Evolutionary conservation across 2,329 filamentous ascomycete species (phyloP), one percentile per base, ranked within the genome.

Genomic region (Pseudopithomyces maydicus): DNA sequence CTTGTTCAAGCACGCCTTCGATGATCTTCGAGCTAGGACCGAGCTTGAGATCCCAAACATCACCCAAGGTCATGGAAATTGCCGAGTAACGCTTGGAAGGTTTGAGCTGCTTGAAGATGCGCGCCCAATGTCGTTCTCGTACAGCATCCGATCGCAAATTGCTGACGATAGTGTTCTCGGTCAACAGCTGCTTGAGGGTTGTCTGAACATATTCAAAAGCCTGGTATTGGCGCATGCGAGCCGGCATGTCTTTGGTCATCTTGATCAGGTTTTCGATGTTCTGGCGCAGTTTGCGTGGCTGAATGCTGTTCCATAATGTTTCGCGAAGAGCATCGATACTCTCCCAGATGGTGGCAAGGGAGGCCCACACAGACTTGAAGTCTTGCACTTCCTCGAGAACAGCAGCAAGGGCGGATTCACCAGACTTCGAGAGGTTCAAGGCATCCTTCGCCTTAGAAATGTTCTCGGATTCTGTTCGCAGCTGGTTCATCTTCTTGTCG

Each of bases 221-320:
- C 66, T 96, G 94, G 76, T 99, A 99, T 72, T 99, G 96, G 58
- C 96, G 89, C 94, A 99, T 98, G 57, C 95, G 89, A 77, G 92
- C 97, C 0, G 96, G 95, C 95, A 99, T 98, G 61, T 98, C 94
- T 79, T 97, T 98, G 35, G 93, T 98, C 85, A 96, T 96, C 81
- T 97, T 97, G 75, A 98, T 91, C 52, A 98, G 84, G 46, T 90
- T 89, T 71, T 99, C 94, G 49, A 99, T 88, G 60, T 91, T 90
- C 66, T 90, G 86, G 36, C 95, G 88, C 56, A 99, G 87, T 79
- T 98, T 99, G 62, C 95, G 87, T 8, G 96, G 94, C 72, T 98
- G 92, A 1, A 99, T 90, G 70, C 91, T 97, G 55, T 90, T 96
- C 96, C 96, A 99, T 1, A 96, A 84, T 51, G 88, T 90, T 68